These are phyloP conservation scores for Cubamyces sp. DNA, from an alignment of 768 basidiomycete species.

Conservation along the genomic window DNA sequence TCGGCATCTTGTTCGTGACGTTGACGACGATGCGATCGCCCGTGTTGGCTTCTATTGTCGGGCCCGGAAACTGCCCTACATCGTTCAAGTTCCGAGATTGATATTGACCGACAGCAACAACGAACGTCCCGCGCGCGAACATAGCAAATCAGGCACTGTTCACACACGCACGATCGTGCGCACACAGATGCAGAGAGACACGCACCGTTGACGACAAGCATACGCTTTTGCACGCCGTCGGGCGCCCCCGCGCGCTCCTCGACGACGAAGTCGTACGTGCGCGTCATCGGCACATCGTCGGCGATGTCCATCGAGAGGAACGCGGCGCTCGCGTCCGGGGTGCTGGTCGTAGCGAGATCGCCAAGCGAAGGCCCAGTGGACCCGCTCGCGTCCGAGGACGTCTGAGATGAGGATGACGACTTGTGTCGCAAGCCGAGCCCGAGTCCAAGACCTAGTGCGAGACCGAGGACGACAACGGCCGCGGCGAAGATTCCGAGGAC, in stretches of 20 bases:
- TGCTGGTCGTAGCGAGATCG: slow-evolving; percentile 7
- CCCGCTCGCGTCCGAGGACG: neutral
- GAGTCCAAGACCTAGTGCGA: slow-evolving; percentile 33
- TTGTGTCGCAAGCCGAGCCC: slow-evolving; percentile 25
- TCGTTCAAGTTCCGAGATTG: neutral
- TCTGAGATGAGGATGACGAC: neutral
- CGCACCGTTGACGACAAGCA: slow-evolving; percentile 53
- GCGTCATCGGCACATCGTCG: slow-evolving; percentile 32
- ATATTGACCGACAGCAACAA: no score
- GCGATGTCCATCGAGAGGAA: slow-evolving; percentile 10
- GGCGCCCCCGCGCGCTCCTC: slow-evolving; percentile 43
- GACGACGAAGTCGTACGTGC: slow-evolving; percentile 49
- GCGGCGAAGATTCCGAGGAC: slow-evolving; percentile 1
- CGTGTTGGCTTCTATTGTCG: slow-evolving; percentile 43
- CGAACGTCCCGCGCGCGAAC: no score
- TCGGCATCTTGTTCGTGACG: slow-evolving; percentile 40
- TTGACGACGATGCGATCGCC: slow-evolving; percentile 42
- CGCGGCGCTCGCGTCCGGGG: slow-evolving; percentile 11
- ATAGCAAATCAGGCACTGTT: no score
- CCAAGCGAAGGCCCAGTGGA: neutral
- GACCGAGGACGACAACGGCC: slow-evolving; percentile 26
- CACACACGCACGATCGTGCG: neutral
- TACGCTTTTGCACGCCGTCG: slow-evolving; percentile 44
- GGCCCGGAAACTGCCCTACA: slow-evolving; percentile 41
- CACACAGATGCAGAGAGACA: neutral